Evolutionary conservation across 2,329 filamentous ascomycete genomes (phyloP).

Genomic region (Phoma sp.): DNA sequence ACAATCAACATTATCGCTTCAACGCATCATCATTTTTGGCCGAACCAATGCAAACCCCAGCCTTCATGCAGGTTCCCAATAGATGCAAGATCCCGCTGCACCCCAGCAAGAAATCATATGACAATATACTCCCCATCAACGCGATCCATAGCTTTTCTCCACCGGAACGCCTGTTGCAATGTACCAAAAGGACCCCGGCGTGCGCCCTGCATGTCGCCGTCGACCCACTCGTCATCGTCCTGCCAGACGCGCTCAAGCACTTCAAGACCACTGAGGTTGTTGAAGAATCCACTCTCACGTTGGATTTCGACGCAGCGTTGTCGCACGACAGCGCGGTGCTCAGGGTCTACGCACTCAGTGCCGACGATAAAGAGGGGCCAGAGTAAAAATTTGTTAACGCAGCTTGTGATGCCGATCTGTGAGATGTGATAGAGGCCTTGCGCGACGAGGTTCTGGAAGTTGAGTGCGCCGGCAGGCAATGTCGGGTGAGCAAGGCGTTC

Average conservation of each 20-base stretch:
- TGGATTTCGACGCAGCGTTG: conserved; percentile 86
- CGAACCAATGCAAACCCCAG: conserved; percentile 19
- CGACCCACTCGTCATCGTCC: conserved; percentile 54
- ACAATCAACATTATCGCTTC: conserved; percentile 17
- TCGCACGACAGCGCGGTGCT: conserved; percentile 80
- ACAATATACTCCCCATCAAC: conserved; percentile 61
- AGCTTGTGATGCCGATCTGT: conserved; percentile 74
- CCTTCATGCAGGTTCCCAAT: conserved; percentile 11
- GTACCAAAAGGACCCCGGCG: conserved; percentile 34
- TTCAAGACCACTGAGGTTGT: conserved; percentile 86
- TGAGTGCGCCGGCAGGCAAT: conserved; percentile 74
- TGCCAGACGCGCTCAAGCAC: conserved; percentile 86
- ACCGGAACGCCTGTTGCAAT: conserved; percentile 52
- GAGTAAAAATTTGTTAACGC: conserved; percentile 85
- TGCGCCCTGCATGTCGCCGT: conserved; percentile 29
- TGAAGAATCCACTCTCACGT: conserved; percentile 88
- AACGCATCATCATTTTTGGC: conserved; percentile 15
- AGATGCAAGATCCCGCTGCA: conserved; percentile 24
- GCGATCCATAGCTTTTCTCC: conserved; percentile 60
- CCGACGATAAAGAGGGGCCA: conserved; percentile 94
- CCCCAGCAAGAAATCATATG: conserved; percentile 46
- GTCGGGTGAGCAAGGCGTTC: conserved; percentile 83
- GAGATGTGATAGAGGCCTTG: conserved; percentile 85
- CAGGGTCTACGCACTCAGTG: conserved; percentile 83
- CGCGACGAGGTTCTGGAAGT: conserved; percentile 83